Conservation (phyloP, 2,329 filamentous ascomycete species). For the Penicillium sp. region DNA sequence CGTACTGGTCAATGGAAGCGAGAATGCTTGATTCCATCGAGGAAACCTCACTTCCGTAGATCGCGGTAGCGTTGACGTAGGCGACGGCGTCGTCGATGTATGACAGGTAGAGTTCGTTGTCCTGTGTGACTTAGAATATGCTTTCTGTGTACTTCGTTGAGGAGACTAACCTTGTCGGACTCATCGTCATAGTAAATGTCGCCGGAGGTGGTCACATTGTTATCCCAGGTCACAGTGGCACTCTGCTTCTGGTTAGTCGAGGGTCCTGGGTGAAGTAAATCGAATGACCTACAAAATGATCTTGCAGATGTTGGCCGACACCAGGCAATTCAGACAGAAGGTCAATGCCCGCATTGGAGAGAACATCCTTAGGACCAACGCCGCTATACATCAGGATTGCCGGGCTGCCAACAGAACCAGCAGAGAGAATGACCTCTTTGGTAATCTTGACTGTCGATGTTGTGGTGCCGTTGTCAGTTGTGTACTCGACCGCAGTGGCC, state of each 20-base stretch:
- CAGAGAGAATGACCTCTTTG: conserved; percentile 34
- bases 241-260: conserved; percentile 24
- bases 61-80: conserved; percentile 25
- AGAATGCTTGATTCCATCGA: conserved; percentile 17
- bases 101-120: conserved; percentile 25
- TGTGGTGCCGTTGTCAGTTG: conserved; percentile 27
- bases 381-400: conserved; percentile 62
- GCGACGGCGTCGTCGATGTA: conserved; percentile 30
- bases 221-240: conserved; percentile 30
- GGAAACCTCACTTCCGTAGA: conserved; percentile 20
- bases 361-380: conserved; percentile 53
- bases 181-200: conserved; percentile 28
- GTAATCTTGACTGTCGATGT: conserved; percentile 26
- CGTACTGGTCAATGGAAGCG: conserved; percentile 14
- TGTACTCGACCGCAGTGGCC: conserved; percentile 34
- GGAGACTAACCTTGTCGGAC: conserved; percentile 24
- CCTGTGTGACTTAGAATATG: conserved; percentile 16
- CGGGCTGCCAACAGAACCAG: conserved; percentile 58
- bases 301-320: conserved; percentile 54
- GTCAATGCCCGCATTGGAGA: conserved; percentile 45
- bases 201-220: conserved; percentile 30
- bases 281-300: conserved; percentile 39
- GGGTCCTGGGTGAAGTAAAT: neutral
- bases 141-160: neutral
- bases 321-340: conserved; percentile 47